Conservation (phyloP, 1,284 basidiomycete genomes). For the Blastosporella zonata region DNA sequence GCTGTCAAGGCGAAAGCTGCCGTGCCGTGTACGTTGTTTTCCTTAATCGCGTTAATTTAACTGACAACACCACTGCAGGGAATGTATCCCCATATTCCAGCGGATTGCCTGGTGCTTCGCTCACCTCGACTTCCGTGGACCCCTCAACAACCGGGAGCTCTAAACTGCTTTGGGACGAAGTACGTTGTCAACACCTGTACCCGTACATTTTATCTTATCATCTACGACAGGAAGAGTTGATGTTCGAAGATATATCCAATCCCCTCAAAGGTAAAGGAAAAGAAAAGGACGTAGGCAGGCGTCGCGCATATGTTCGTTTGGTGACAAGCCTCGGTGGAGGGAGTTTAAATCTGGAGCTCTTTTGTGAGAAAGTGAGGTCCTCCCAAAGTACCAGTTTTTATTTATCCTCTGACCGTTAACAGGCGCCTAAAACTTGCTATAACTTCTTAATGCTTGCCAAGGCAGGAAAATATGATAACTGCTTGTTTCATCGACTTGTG, state of each 20-base stretch:
- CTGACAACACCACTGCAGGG: slow-evolving; percentile 47
- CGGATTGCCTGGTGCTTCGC: slow-evolving; percentile 87
- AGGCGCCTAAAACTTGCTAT: slow-evolving; percentile 97
- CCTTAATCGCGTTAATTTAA: slow-evolving; percentile 1
- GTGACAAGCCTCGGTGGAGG: slow-evolving; percentile 86
- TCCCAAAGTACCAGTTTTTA: neutral
- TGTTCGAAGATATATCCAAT: slow-evolving; percentile 87
- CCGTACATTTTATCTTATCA: neutral
- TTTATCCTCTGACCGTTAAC: slow-evolving; percentile 4
- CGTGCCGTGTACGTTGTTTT: slow-evolving; percentile 56
- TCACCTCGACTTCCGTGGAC: slow-evolving; percentile 91
- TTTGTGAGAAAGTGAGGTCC: slow-evolving; percentile 73
- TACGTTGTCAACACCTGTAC: slow-evolving; percentile 25
- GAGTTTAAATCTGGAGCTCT: slow-evolving; percentile 88
- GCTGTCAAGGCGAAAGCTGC: slow-evolving; percentile 51
- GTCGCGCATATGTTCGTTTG: slow-evolving; percentile 87
- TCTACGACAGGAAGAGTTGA: slow-evolving; percentile 69
- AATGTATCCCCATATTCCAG: slow-evolving; percentile 90
- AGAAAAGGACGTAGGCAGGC: slow-evolving; percentile 89
- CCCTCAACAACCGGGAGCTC: slow-evolving; percentile 69
- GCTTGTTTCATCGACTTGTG: slow-evolving; percentile 89
- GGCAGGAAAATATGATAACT: slow-evolving; percentile 87
- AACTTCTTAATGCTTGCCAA: slow-evolving; percentile 94
- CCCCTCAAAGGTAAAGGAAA: slow-evolving; percentile 79
- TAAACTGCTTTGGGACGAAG: slow-evolving; percentile 88